Evolutionary conservation across 352 stramenopile genomes (phyloP).

Genomic region (Globisporangium alternatum): DNA sequence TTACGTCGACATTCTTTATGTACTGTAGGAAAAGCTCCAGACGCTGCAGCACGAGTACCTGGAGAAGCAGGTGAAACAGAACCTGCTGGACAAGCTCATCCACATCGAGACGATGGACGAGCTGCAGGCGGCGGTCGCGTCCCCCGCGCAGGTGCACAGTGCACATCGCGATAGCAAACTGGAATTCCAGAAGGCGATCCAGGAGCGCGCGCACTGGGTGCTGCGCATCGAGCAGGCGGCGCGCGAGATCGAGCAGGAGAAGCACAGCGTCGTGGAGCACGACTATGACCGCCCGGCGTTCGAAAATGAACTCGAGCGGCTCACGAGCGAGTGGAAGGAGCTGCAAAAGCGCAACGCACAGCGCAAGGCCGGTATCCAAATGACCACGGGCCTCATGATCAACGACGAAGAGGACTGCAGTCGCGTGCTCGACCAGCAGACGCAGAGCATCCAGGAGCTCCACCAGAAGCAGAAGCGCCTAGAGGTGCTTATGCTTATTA

Average conservation of each 20-base stretch:
- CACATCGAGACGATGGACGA: slow-evolving; percentile 50
- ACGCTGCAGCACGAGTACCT: slow-evolving; percentile 51
- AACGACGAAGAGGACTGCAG: slow-evolving; percentile 80
- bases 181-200: slow-evolving; percentile 41
- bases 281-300: slow-evolving; percentile 33
- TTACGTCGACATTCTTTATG: neutral
- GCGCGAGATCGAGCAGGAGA: slow-evolving; percentile 47
- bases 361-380: slow-evolving; percentile 67
- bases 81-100: slow-evolving; percentile 70
- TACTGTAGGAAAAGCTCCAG: slow-evolving; percentile 35
- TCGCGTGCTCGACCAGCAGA: slow-evolving; percentile 70
- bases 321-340: slow-evolving; percentile 63
- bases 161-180: slow-evolving; percentile 36
- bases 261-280: slow-evolving; percentile 43
- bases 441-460: slow-evolving; percentile 68
- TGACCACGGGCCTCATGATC: slow-evolving; percentile 65
- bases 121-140: slow-evolving; percentile 24
- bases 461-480: slow-evolving; percentile 63
- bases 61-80: slow-evolving; percentile 64
- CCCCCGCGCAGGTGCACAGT: slow-evolving; percentile 25
- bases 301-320: slow-evolving; percentile 45
- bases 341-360: slow-evolving; percentile 71
- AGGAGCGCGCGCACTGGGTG: slow-evolving; percentile 40
- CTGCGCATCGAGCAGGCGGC: slow-evolving; percentile 38
- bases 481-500: slow-evolving; percentile 27